Conservation (phyloP, 129 eudicot species). For the Centella asiatica region DNA sequence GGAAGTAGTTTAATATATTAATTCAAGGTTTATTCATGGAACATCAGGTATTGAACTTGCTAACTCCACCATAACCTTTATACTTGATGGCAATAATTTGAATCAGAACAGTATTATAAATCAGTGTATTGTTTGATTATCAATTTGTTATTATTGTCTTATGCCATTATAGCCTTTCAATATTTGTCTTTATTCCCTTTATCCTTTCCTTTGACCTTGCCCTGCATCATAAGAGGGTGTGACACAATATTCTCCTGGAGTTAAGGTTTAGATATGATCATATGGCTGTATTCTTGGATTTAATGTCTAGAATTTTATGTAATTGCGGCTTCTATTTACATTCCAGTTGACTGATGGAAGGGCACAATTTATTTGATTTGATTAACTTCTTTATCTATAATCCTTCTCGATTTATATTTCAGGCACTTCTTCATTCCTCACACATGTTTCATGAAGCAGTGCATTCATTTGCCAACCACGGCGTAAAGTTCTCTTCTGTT, state of each 20-base stretch:
- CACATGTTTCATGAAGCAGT: slow-evolving; percentile 86
- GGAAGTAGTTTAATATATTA: no score
- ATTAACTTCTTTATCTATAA: background rate
- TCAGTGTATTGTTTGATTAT: no score
- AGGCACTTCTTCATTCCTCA: slow-evolving; percentile 96
- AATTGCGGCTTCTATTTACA: background rate
- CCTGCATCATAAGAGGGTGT: no score
- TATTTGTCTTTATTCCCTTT: no score
- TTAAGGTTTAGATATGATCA: background rate
- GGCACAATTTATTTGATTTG: background rate
- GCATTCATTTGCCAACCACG: slow-evolving; percentile 60
- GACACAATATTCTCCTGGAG: background rate
- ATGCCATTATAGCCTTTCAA: no score
- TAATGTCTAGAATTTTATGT: background rate
- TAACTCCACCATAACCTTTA: no score
- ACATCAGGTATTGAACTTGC: no score
- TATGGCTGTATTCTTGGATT: background rate
- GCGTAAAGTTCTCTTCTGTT: slow-evolving; percentile 57
- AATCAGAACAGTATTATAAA: no score
- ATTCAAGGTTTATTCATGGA: no score
- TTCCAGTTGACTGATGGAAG: background rate
- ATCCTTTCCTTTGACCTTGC: no score
- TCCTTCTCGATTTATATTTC: slow-evolving; percentile 1
- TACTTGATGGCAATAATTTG: no score
- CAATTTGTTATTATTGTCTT: no score